phyloP scores from a whole-genome alignment of 495 filamentous ascomycete genomes.

The Parathielavia hyrcaniae region DNA sequence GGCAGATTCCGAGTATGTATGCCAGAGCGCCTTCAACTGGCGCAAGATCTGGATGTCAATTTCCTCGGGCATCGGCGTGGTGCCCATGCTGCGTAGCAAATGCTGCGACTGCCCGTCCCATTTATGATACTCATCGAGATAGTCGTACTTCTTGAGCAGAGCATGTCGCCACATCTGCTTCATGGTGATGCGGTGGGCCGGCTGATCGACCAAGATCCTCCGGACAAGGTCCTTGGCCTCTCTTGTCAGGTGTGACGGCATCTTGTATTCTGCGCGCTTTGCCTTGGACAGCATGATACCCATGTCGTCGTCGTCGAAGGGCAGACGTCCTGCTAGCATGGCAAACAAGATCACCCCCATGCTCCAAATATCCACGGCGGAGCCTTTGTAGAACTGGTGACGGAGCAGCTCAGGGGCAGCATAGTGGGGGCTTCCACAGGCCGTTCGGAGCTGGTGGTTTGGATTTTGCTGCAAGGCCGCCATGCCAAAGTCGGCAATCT shows the following conservation, averaged over 20 bases:
- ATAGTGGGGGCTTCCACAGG: conserved; percentile 95
- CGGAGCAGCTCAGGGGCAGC: conserved; percentile 85
- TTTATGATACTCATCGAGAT: conserved; percentile 49
- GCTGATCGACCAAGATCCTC: conserved; percentile 66
- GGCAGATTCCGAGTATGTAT: conserved; percentile 64
- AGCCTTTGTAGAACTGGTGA: conserved; percentile 66
- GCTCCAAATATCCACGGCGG: conserved; percentile 87
- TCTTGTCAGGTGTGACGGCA: conserved; percentile 58
- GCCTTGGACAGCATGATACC: conserved; percentile 62
- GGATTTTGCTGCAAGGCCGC: conserved; percentile 77
- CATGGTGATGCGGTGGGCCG: conserved; percentile 68
- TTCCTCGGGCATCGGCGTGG: conserved; percentile 33
- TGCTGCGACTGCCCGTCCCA: conserved; percentile 21
- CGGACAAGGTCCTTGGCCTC: conserved; percentile 76
- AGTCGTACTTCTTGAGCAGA: conserved; percentile 72
- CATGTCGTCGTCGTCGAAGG: conserved; percentile 63
- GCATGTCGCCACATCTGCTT: conserved; percentile 77
- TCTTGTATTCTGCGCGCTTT: conserved; percentile 60
- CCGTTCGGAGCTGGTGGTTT: conserved; percentile 68
- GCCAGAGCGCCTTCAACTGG: conserved; percentile 83
- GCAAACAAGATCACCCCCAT: conserved; percentile 87
- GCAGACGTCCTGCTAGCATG: conserved; percentile 68
- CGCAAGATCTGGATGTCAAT: conserved; percentile 74
- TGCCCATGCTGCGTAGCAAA: conserved; percentile 25
- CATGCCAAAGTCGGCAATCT: conserved; percentile 97